A percentile compares a stretch with the other conserved stretches of the same genome.
phyloP scores from a whole-genome alignment of 2,329 filamentous ascomycete genomes.

The Stromatinia cepivora region DNA sequence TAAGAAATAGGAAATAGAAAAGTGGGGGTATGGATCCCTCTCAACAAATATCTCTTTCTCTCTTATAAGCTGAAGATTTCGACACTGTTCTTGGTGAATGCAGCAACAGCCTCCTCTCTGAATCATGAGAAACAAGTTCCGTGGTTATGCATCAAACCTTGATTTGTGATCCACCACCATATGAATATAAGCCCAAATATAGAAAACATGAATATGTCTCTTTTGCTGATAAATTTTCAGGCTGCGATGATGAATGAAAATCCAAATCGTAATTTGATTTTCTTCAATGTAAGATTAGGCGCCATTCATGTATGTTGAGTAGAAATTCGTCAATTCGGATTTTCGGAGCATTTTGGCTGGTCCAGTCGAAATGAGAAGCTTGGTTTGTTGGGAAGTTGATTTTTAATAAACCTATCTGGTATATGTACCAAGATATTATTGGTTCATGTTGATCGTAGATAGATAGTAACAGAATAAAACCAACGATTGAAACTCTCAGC shows the following conservation, averaged over 20 bases:
- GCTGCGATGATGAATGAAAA: background rate
- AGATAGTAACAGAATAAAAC: background rate
- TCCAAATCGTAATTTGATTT: background rate
- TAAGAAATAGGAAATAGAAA: background rate
- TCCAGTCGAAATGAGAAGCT: background rate
- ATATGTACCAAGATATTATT: background rate
- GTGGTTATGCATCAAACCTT: background rate
- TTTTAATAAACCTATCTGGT: background rate
- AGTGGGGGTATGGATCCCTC: background rate
- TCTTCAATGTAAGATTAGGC: background rate
- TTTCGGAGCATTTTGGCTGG: background rate
- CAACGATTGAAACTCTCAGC: background rate
- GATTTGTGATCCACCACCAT: background rate
- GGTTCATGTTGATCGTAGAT: background rate
- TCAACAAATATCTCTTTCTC: background rate
- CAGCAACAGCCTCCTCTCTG: background rate
- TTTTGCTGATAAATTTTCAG: background rate
- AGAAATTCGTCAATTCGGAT: background rate
- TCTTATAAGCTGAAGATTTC: background rate
- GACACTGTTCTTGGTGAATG: background rate
- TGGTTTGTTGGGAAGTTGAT: background rate
- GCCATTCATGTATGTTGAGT: background rate
- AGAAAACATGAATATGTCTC: too few relatives aligned
- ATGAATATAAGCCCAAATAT: background rate
- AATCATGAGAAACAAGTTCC: background rate